Conservation (phyloP, 2,329 filamentous ascomycete species). For the Didymella pinodella region DNA sequence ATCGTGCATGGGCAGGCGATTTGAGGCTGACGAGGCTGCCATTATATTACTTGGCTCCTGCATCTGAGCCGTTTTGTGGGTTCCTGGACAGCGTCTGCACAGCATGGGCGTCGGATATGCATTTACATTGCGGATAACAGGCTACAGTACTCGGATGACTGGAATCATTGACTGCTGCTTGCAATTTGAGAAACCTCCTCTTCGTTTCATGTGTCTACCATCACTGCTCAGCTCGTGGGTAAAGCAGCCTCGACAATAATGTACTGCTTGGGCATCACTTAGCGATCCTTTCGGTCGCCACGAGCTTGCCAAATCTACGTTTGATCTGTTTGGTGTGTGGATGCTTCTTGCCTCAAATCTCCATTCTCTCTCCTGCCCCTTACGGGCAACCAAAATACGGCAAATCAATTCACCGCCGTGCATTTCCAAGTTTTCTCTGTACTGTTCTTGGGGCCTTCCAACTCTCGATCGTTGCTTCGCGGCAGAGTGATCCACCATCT, state of each 20-base stretch:
- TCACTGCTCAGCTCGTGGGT: background rate
- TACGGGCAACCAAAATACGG: constrained; percentile 19
- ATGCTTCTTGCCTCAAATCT: background rate
- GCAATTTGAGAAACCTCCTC: background rate
- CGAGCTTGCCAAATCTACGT: too few species aligned
- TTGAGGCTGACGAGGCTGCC: constrained; percentile 6
- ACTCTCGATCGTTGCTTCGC: constrained; percentile 32
- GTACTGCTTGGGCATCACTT: background rate
- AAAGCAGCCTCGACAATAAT: background rate
- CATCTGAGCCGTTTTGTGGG: background rate
- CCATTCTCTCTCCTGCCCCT: background rate
- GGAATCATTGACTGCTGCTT: background rate
- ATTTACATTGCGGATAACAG: background rate
- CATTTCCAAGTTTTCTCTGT: background rate
- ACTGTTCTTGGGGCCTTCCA: constrained; percentile 26
- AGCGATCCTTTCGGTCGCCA: background rate
- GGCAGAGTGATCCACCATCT: constrained; percentile 34
- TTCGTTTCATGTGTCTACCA: background rate
- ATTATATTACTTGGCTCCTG: background rate
- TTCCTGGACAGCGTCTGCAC: background rate
- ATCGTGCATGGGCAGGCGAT: background rate
- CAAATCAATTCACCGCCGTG: constrained; percentile 24
- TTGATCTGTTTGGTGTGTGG: background rate
- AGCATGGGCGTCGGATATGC: background rate
- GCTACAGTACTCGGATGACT: background rate